phyloP scores from a whole-genome alignment of 2,329 filamentous ascomycete genomes.

The Chaetomiaceae sp. region DNA sequence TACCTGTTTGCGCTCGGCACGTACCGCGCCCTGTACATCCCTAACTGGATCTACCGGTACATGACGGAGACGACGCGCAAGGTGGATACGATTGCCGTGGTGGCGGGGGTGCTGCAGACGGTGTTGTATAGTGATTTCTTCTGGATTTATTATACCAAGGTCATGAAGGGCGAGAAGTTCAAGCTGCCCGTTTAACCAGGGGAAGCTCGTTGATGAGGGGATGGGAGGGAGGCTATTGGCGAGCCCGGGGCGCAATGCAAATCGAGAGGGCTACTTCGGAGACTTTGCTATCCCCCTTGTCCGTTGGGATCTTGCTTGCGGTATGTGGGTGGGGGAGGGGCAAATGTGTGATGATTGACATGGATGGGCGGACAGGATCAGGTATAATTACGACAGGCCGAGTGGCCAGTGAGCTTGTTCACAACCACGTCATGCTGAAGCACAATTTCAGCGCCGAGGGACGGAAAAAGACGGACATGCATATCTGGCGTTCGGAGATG shows the following conservation, averaged over 20 bases:
- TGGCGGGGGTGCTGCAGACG: constrained; percentile 89
- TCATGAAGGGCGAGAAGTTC: constrained; percentile 84
- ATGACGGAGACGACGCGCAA: constrained; percentile 67
- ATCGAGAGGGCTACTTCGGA: not conserved
- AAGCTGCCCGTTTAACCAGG: constrained; percentile 78
- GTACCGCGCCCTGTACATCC: constrained; percentile 93
- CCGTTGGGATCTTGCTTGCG: not conserved
- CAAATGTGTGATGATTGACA: constrained; percentile 10
- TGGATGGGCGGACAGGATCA: not conserved
- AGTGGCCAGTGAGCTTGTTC: not conserved
- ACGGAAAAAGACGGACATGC: constrained; percentile 10
- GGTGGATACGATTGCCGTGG: constrained; percentile 77
- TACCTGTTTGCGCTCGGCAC: constrained; percentile 91
- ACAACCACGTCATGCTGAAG: not conserved
- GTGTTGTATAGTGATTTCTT: constrained; percentile 98
- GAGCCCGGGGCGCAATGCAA: not conserved
- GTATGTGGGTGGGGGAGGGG: not conserved
- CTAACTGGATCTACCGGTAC: constrained; percentile 96
- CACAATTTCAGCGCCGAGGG: not conserved
- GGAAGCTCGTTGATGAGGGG: not conserved
- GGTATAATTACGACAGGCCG: not conserved
- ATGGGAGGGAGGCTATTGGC: not conserved
- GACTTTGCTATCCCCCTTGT: not conserved
- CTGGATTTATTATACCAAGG: constrained; percentile 99
- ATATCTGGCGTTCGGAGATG: constrained; percentile 21